These are phyloP conservation scores for Chloromonas sp. DNA, from an alignment of 163 green algal species.

Conservation along the genomic window DNA sequence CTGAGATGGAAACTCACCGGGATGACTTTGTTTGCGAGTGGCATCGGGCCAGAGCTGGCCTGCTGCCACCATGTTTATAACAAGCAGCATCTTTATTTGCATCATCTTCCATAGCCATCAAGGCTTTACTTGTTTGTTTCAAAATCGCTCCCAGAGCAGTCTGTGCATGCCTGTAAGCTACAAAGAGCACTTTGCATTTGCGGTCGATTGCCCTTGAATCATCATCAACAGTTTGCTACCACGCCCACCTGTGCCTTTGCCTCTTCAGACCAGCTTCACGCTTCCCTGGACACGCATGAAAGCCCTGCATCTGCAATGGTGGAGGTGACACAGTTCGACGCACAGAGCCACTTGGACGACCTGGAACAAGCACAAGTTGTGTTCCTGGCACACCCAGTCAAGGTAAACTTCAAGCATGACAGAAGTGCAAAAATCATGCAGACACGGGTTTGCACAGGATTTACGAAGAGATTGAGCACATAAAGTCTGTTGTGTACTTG, in stretches of 20 bases:
- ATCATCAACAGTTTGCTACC: too few relatives aligned
- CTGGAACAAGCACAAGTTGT: neutral
- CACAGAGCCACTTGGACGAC: neutral
- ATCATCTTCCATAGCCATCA: neutral
- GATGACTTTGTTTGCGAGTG: too few relatives aligned
- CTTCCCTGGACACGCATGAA: neutral
- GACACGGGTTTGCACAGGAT: too few relatives aligned
- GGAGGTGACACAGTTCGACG: neutral
- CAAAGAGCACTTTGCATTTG: neutral
- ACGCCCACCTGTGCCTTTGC: too few relatives aligned
- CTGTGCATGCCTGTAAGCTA: too few relatives aligned
- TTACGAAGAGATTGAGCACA: too few relatives aligned
- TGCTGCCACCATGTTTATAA: neutral
- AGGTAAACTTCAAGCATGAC: neutral
- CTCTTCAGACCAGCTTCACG: neutral
- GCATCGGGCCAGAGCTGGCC: too few relatives aligned
- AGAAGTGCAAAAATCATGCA: too few relatives aligned
- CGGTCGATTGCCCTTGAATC: neutral
- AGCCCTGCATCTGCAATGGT: neutral
- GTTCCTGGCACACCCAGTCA: neutral
- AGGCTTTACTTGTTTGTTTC: neutral
- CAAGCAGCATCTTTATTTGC: neutral
- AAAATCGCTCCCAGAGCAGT: too few relatives aligned
- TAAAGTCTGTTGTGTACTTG: too few relatives aligned
- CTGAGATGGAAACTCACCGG: too few relatives aligned